Evolutionary conservation across 1,284 basidiomycete genomes (phyloP).

Genomic region (Puccinia triticina): DNA sequence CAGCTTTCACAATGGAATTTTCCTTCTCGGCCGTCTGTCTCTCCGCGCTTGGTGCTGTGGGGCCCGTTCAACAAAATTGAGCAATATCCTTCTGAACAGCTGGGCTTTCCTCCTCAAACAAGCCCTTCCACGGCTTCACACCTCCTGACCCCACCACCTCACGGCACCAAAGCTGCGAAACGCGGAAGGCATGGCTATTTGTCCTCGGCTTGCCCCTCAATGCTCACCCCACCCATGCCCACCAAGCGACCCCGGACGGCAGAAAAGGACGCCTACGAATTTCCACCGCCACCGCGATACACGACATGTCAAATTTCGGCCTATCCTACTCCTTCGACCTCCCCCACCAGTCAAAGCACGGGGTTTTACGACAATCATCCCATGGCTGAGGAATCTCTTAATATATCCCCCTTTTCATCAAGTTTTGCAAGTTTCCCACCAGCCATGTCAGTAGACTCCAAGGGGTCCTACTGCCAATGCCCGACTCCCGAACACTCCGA

Average conservation of each 20-base stretch:
- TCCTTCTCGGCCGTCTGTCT: constrained; percentile 14
- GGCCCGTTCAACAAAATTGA: constrained; percentile 24
- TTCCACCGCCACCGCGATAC: constrained; percentile 15
- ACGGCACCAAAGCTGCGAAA: constrained; percentile 2
- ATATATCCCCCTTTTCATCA: constrained; percentile 9
- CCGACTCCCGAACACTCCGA: not conserved
- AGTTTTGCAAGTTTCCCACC: not conserved
- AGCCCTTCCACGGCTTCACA: not conserved
- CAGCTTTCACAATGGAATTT: constrained; percentile 24
- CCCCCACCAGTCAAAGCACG: not conserved
- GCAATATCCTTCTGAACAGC: not conserved
- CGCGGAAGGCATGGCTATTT: constrained; percentile 24
- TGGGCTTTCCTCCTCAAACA: not conserved
- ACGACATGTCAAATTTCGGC: not conserved
- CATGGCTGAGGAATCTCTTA: not conserved
- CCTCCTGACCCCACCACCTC: not conserved
- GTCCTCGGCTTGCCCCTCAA: not conserved
- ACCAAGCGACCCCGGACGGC: constrained; percentile 29
- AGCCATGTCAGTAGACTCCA: not conserved
- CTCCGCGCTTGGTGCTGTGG: constrained; percentile 29
- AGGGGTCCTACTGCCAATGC: not conserved
- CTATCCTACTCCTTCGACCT: constrained; percentile 20
- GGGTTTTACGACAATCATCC: not conserved
- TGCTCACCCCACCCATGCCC: not conserved
- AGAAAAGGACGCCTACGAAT: constrained; percentile 21